Evolutionary conservation across 1,284 basidiomycete species (phyloP).

Genomic region (Clitocybe nebularis): DNA sequence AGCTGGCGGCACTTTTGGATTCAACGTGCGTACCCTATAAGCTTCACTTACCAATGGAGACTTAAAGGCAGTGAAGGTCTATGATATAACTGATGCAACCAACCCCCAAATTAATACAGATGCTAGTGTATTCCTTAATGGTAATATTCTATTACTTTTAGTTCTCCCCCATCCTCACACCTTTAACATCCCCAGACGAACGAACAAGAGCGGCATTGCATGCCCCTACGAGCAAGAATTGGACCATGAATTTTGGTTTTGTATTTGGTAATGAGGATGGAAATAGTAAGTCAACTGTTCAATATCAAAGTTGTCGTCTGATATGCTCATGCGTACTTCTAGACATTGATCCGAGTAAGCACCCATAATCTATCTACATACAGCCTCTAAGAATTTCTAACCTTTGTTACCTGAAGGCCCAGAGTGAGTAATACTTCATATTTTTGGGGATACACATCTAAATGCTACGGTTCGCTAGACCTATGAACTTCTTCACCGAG

Average conservation of each 20-base stretch:
- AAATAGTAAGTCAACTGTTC: no score
- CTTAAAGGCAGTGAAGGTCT: constrained; percentile 29
- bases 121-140: constrained; percentile 56
- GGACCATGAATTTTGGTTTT: constrained; percentile 44
- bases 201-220: constrained; percentile 57
- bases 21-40: constrained; percentile 29
- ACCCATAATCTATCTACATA: no score
- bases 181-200: constrained; percentile 35
- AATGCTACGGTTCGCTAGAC: constrained; percentile 33
- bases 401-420: constrained; percentile 28
- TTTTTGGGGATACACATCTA: neutral
- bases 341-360: constrained; percentile 37
- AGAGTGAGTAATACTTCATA: constrained; percentile 34
- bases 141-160: constrained; percentile 25
- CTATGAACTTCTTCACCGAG: constrained; percentile 61
- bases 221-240: constrained; percentile 62
- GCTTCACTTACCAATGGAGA: neutral
- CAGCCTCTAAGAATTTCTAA: constrained; percentile 16
- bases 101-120: constrained; percentile 43
- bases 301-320: no score
- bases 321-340: no score
- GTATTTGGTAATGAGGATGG: constrained; percentile 45
- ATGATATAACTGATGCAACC: constrained; percentile 53
- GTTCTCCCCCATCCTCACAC: neutral
- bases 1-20: constrained; percentile 30